Evolutionary conservation across 345 rosid genomes (phyloP).

Genomic region (Kernera saxatilis): DNA sequence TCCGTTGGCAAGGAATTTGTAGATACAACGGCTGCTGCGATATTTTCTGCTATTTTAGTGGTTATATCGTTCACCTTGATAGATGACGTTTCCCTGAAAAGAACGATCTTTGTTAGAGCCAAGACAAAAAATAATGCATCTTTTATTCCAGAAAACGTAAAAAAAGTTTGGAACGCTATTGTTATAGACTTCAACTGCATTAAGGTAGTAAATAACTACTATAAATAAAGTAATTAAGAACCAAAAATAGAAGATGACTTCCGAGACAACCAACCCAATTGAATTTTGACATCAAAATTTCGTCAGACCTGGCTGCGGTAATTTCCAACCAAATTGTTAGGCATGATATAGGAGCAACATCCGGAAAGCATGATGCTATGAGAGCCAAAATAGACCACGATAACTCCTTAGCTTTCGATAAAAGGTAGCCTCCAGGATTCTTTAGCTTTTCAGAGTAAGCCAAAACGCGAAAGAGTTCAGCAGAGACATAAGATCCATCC

Average conservation of each 20-base stretch:
- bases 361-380: constrained; percentile 93
- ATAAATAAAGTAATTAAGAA: not conserved
- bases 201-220: not conserved
- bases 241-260: not conserved
- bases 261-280: not conserved
- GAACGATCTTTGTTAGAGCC: constrained; percentile 30
- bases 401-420: constrained; percentile 82
- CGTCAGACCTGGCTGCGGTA: constrained; percentile 85
- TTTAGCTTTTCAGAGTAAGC: constrained; percentile 88
- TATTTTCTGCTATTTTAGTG: constrained; percentile 77
- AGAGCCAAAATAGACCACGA: constrained; percentile 96
- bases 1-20: constrained; percentile 58
- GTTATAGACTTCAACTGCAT: constrained; percentile 1
- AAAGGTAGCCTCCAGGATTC: constrained; percentile 74
- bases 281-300: not conserved
- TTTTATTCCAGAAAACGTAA: not conserved
- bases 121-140: not conserved
- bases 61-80: constrained; percentile 93
- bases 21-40: constrained; percentile 77
- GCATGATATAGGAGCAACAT: constrained; percentile 78
- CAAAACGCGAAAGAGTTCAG: constrained; percentile 81
- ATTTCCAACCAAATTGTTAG: constrained; percentile 96
- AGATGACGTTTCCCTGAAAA: constrained; percentile 87
- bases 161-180: not conserved
- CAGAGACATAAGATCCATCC: constrained; percentile 53